These are phyloP conservation scores for Sungouiella thailandica DNA, from an alignment of 805 yeast species.

Conservation along the genomic window DNA sequence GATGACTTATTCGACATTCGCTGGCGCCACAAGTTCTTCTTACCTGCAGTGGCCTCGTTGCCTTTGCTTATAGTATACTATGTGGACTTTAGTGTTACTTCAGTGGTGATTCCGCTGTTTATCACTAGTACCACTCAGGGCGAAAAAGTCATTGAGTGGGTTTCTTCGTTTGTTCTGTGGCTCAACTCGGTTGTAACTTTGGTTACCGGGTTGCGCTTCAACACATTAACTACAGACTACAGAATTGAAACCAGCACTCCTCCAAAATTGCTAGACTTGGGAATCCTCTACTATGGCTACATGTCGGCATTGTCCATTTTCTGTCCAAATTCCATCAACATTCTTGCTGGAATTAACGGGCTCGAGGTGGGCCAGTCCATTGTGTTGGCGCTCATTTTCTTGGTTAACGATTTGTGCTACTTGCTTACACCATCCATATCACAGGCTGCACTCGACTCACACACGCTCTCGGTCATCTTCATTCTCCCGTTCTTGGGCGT, in stretches of 20 bases:
- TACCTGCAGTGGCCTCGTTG: slow-evolving; percentile 91
- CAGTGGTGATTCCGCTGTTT: slow-evolving; percentile 75
- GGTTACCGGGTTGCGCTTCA: slow-evolving; percentile 35
- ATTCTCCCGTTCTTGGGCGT: slow-evolving; percentile 86
- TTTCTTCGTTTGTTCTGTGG: slow-evolving; percentile 18
- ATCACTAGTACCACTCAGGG: slow-evolving; percentile 36
- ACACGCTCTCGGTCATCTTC: slow-evolving; percentile 72
- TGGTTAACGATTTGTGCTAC: slow-evolving; percentile 76
- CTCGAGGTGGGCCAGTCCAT: slow-evolving; percentile 94
- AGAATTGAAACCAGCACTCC: slow-evolving; percentile 26
- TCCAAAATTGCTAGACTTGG: slow-evolving; percentile 64
- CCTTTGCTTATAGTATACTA: slow-evolving; percentile 89
- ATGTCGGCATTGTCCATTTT: slow-evolving; percentile 91
- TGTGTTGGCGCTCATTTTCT: slow-evolving; percentile 63
- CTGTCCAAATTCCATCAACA: slow-evolving; percentile 93
- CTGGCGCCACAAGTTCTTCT: slow-evolving; percentile 95
- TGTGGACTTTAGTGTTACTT: slow-evolving; percentile 90
- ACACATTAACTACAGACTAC: slow-evolving; percentile 32
- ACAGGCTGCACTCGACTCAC: slow-evolving; percentile 67
- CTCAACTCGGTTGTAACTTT: slow-evolving; percentile 29
- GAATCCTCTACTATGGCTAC: slow-evolving; percentile 73
- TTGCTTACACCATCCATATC: slow-evolving; percentile 39
- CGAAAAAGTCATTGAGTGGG: slow-evolving; percentile 16
- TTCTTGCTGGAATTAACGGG: slow-evolving; percentile 94
- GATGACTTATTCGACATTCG: slow-evolving; percentile 94